Percentiles rank a stretch among this genome's conserved stretches.
These are phyloP conservation scores for Vitis hybrid DNA, from an alignment of 177 flowering plant genomes.

Conservation along the genomic window DNA sequence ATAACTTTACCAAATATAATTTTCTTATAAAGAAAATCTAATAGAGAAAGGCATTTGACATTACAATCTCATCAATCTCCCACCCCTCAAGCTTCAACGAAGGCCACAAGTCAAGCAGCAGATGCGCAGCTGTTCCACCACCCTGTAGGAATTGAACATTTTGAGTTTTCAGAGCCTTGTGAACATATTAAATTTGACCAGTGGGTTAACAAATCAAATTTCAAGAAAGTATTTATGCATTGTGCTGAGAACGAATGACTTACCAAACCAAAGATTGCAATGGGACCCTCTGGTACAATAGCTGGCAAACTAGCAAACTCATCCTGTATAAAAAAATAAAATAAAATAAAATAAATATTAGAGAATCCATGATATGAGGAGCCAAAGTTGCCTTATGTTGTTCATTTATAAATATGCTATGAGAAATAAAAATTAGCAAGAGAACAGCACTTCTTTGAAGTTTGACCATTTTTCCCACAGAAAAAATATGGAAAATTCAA, in stretches of 20 bases:
- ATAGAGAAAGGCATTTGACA: background rate
- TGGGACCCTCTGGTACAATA: constrained; percentile 76
- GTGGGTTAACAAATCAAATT: background rate
- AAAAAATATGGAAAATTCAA: too few species aligned
- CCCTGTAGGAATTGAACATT: constrained; percentile 42
- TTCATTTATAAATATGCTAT: too few species aligned
- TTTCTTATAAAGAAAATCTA: constrained; percentile 4
- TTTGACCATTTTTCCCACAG: too few species aligned
- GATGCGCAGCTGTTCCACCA: constrained; percentile 81
- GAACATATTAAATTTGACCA: background rate
- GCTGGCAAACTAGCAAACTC: constrained; percentile 81
- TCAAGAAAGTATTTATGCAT: background rate
- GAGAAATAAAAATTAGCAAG: too few species aligned
- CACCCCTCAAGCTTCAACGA: constrained; percentile 76
- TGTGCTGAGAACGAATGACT: background rate
- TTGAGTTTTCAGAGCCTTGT: background rate
- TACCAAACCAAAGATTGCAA: constrained; percentile 84
- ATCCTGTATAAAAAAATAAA: constrained; percentile 42
- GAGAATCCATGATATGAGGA: background rate
- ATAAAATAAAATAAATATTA: background rate
- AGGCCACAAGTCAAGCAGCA: constrained; percentile 83
- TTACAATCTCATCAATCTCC: constrained; percentile 88
- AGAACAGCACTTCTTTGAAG: too few species aligned
- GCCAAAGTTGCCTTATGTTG: background rate
- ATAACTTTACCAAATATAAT: background rate